Base-by-base conservation (phyloP, 345 rosid species). In the Toxicodendron radicans region DNA sequence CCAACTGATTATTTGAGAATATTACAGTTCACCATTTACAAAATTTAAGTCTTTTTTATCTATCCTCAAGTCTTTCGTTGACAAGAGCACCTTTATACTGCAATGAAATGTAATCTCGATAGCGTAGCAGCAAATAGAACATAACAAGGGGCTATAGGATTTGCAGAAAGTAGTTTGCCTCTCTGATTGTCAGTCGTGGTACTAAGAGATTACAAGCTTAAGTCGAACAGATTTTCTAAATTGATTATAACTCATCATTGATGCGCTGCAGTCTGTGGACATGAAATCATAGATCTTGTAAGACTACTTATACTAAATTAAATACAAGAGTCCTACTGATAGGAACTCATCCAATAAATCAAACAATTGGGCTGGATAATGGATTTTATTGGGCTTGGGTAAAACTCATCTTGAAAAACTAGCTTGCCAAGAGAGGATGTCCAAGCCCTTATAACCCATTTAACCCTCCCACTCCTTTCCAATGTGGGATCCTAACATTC, bases 191-290 rank as follows among this genome's bases (percentile, higher is more conserved):
- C 51, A 41, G 20, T 64, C 68, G 10, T 41, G 51, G 41, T 41
- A 20, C 51, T 38, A 10, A 5, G 17, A 64, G 30, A 20, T 35
- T 35, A 35, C 27, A 62, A 10, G 18, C 7, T 43, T 64, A 10
- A n/a, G 24, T 45, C 17, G 27, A 32, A 24, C 38, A 11, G 13
- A 1, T 45, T 64, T 64, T 64, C 52, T 20, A 64, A 52, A 41
- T 20, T 64, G 68, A 64, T 64, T 64, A 43, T 4, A 38, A 41
- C 17, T 64, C 49, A 38, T 64, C 52, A 64, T n/a, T 41, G 27
- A 64, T 20, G 18, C 2, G 13, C 18, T 64, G 54, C 53, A 13
- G 53, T 10, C 53, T 43, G 45, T 45, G 23, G 9, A 52, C 68
- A 12, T 18, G 53, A 5, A 65, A 65, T 65, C 10, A 21, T 65